Evolutionary conservation across 345 rosid species (phyloP), one percentile per base, ranked within the genome.

Genomic region (Salix arbutifolia): DNA sequence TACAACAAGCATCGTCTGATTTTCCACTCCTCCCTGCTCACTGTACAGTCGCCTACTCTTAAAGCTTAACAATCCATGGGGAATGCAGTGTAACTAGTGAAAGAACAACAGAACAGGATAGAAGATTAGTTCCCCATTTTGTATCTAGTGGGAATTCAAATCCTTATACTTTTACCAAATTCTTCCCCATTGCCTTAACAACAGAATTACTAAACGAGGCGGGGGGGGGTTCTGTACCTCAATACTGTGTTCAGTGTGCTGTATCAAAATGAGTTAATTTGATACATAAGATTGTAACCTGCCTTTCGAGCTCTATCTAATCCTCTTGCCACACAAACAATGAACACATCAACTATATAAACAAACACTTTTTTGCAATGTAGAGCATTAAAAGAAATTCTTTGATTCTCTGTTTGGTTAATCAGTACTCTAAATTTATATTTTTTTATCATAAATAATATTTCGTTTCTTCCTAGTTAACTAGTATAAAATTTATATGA

Each of bases 101-200:
- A 74, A 69, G 74, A 40, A 13, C 37, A 58, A 11, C 30, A 56
- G 33, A 31, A 33, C 77, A 80, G 76, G 76, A 53, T 53, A 76
- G 69, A 81, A 66, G 30, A 40, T 25, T n/a, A 44, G 62, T 12
- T 74, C 69, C 82, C 82, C 82, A 72, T 58, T 70, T 81, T 79
- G 81, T 78, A 78, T 73, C 14, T 78, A 68, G 56, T 9, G 25
- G 75, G 77, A 77, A 42, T 26, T 35, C 19, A 21, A 72, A 70
- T 17, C 71, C 50, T 33, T 9, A 48, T 71, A 19, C 38, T 70
- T 38, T 25, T 64, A 70, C 35, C 50, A 56, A 64, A 28, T 77
- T 65, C 50, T 70, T 74, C 56, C 77, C 2, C 37, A 2, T 31
- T 13, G 68, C 68, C 40, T 26, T 13, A 31, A 65, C 35, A 6